phyloP scores from a whole-genome alignment of 106 monocot species.

The Allium cepa region DNA sequence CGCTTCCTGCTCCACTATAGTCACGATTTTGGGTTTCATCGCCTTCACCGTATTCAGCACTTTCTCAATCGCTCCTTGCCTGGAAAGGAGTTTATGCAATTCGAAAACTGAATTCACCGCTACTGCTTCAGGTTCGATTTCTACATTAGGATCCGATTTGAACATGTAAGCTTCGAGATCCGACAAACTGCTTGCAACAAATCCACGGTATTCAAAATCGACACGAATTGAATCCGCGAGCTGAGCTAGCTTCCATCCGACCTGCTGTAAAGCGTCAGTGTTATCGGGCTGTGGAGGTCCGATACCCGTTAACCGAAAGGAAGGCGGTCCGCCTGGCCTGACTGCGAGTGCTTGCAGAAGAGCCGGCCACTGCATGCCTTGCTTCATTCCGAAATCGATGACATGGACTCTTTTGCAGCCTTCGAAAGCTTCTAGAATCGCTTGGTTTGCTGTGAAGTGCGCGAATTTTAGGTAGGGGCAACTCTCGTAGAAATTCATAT shows the following conservation, averaged over 20 bases:
- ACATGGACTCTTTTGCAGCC: constrained; percentile 71
- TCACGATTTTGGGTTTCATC: constrained; percentile 62
- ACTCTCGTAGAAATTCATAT: constrained; percentile 93
- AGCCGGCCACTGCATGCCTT: constrained; percentile 97
- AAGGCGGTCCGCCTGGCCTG: constrained; percentile 77
- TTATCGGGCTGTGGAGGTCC: constrained; percentile 74
- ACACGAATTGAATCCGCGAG: constrained; percentile 65
- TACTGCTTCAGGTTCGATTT: constrained; percentile 42
- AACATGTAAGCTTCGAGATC: constrained; percentile 82
- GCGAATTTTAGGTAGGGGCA: constrained; percentile 98
- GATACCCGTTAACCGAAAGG: constrained; percentile 81
- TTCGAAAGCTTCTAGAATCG: constrained; percentile 87
- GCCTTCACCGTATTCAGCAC: constrained; percentile 42
- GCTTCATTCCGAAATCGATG: constrained; percentile 89
- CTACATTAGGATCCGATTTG: neutral
- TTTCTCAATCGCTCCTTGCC: constrained; percentile 43
- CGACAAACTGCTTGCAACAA: constrained; percentile 52
- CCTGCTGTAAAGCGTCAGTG: constrained; percentile 65
- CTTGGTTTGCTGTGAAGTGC: constrained; percentile 99
- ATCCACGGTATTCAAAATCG: constrained; percentile 70
- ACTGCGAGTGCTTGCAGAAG: constrained; percentile 87
- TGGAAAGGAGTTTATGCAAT: constrained; percentile 63
- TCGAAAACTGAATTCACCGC: constrained; percentile 88
- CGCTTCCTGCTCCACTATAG: constrained; percentile 83
- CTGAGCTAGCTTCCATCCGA: constrained; percentile 85